Evolutionary conservation across 2,329 filamentous ascomycete genomes (phyloP).

Genomic region (Scedosporium boydii): DNA sequence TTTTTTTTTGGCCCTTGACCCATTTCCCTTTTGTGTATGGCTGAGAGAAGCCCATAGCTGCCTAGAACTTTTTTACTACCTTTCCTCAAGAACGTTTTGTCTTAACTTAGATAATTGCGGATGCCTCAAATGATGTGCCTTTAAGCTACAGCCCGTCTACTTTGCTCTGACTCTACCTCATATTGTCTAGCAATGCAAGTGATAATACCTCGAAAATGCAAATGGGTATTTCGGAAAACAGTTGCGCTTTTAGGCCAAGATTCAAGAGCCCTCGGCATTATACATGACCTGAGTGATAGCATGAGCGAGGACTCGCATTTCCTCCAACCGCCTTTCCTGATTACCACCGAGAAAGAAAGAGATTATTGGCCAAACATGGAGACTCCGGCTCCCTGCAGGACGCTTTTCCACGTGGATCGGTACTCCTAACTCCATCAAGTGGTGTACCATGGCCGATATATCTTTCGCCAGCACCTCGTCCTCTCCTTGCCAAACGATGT

Average conservation of each 20-base stretch:
- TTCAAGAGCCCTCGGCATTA: neutral
- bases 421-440: conserved; percentile 32
- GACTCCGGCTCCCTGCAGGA: conserved; percentile 34
- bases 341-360: conserved; percentile 41
- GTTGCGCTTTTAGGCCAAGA: too few species aligned
- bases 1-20: neutral
- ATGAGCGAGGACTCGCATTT: conserved; percentile 32
- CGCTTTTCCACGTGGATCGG: conserved; percentile 6
- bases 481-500: conserved; percentile 61
- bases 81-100: too few species aligned
- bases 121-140: too few species aligned
- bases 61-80: too few species aligned
- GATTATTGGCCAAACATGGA: conserved; percentile 79
- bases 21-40: neutral
- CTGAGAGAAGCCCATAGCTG: too few species aligned
- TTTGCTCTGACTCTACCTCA: neutral
- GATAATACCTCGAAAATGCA: conserved; percentile 6
- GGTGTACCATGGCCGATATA: conserved; percentile 48
- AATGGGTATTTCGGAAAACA: neutral
- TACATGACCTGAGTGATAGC: conserved; percentile 17
- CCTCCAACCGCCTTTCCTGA: conserved; percentile 38
- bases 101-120: too few species aligned
- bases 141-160: too few species aligned
- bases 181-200: neutral
- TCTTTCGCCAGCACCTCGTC: conserved; percentile 73